Conservation (phyloP, 2,329 filamentous ascomycete species). For the Fusarium heterosporum region DNA sequence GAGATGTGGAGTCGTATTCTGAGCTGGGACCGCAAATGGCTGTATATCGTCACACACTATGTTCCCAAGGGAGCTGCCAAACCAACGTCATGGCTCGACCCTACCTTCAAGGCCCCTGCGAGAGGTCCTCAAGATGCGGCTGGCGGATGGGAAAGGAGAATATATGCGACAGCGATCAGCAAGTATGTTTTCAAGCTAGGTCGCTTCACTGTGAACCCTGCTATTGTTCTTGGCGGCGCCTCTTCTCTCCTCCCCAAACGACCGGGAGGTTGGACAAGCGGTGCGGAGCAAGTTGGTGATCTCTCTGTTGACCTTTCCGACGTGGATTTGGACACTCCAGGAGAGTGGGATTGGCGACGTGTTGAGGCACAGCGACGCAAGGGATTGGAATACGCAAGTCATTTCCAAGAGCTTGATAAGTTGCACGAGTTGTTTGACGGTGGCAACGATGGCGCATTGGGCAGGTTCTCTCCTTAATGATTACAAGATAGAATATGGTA, state of each 20-base stretch:
- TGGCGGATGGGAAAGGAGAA: conserved; percentile 68
- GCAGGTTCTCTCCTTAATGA: conserved; percentile 59
- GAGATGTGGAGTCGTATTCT: conserved; percentile 80
- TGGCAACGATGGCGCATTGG: conserved; percentile 64
- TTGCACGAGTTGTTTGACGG: conserved; percentile 65
- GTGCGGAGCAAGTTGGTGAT: conserved; percentile 57
- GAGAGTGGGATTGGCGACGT: conserved; percentile 68
- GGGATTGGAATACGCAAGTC: conserved; percentile 66
- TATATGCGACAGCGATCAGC: conserved; percentile 78
- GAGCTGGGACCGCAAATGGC: conserved; percentile 84
- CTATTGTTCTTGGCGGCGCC: conserved; percentile 73
- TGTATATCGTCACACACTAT: conserved; percentile 81
- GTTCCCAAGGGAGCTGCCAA: conserved; percentile 70
- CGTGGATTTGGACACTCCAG: conserved; percentile 51
- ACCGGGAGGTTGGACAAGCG: conserved; percentile 72
- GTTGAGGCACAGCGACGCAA: conserved; percentile 66
- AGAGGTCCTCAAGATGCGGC: conserved; percentile 54
- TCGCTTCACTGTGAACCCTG: conserved; percentile 85
- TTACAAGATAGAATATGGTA: background rate
- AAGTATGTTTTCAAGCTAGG: conserved; percentile 89
- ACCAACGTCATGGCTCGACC: conserved; percentile 66
- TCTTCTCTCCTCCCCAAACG: conserved; percentile 79
- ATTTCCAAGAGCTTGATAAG: conserved; percentile 69
- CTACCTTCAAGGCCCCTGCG: conserved; percentile 56
- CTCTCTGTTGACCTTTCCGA: conserved; percentile 54